These are phyloP conservation scores for Chloranthus sessilifolius DNA, from an alignment of 164 flowering plant genomes.

Conservation along the genomic window DNA sequence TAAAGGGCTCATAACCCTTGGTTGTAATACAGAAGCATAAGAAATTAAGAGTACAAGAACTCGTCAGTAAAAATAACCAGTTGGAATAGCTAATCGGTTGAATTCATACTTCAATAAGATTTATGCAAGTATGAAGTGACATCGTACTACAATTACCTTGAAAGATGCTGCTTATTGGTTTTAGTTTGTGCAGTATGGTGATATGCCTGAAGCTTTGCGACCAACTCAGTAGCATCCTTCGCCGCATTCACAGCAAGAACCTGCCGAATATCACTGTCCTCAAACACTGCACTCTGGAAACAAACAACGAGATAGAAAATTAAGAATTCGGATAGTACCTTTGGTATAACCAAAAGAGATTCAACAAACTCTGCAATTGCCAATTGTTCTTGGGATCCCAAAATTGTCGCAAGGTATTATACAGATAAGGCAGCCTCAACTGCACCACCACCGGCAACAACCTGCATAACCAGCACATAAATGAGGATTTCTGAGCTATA, in stretches of 20 bases:
- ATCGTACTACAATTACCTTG: too few relatives aligned
- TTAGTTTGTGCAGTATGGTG: slow-evolving; percentile 94
- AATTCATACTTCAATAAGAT: too few relatives aligned
- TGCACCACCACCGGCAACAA: slow-evolving; percentile 99
- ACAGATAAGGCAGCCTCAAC: slow-evolving; percentile 94
- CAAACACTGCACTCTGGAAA: too few relatives aligned
- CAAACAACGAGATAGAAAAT: background rate
- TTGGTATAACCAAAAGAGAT: slow-evolving; percentile 81
- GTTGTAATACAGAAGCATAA: too few relatives aligned
- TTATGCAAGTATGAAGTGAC: too few relatives aligned
- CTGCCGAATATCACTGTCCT: slow-evolving; percentile 25
- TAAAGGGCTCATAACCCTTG: too few relatives aligned
- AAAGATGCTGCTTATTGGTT: slow-evolving; percentile 83
- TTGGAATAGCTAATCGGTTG: too few relatives aligned
- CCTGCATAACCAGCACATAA: slow-evolving; percentile 31
- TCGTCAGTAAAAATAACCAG: too few relatives aligned
- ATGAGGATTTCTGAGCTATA: background rate
- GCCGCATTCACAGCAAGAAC: slow-evolving; percentile 99
- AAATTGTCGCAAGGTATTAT: slow-evolving; percentile 84
- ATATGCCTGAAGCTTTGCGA: slow-evolving; percentile 86
- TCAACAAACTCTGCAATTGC: slow-evolving; percentile 99
- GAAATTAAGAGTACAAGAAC: too few relatives aligned
- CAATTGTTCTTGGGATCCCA: slow-evolving; percentile 96
- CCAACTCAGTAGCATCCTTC: slow-evolving; percentile 95
- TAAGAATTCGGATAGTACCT: slow-evolving; percentile 36